These are phyloP conservation scores for Panus rudis DNA, from an alignment of 768 basidiomycete genomes.

Conservation along the genomic window DNA sequence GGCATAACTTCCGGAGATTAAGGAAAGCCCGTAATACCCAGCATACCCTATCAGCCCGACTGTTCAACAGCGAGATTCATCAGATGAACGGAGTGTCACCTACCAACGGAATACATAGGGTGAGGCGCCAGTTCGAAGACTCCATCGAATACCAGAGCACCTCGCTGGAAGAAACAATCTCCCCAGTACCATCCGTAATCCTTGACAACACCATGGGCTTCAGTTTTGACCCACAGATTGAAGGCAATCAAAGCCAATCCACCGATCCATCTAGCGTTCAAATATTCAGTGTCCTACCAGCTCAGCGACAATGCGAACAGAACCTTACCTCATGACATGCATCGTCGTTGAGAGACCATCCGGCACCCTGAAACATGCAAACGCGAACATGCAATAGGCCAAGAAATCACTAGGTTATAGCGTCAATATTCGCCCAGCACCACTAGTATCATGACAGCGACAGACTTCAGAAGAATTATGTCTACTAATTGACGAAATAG, in stretches of 20 bases:
- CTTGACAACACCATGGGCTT: slow-evolving; percentile 95
- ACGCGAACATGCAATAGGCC: slow-evolving; percentile 92
- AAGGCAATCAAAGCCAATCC: slow-evolving; percentile 83
- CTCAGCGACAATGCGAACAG: neutral
- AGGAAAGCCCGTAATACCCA: slow-evolving; percentile 94
- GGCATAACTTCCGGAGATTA: slow-evolving; percentile 82
- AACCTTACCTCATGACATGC: slow-evolving; percentile 66
- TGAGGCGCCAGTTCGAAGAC: slow-evolving; percentile 93
- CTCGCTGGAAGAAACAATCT: slow-evolving; percentile 88
- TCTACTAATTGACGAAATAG: slow-evolving; percentile 95
- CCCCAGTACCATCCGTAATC: slow-evolving; percentile 99
- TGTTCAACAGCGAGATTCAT: neutral
- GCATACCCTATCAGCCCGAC: slow-evolving; percentile 61
- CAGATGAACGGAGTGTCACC: slow-evolving; percentile 9
- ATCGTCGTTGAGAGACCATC: slow-evolving; percentile 62
- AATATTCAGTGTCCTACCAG: slow-evolving; percentile 2
- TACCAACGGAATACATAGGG: slow-evolving; percentile 92
- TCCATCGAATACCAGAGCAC: slow-evolving; percentile 91
- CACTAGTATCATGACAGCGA: slow-evolving; percentile 10
- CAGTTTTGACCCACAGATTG: slow-evolving; percentile 98
- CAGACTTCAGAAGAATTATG: slow-evolving; percentile 90
- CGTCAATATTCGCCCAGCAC: neutral
- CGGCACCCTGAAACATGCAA: slow-evolving; percentile 87
- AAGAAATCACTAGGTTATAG: slow-evolving; percentile 69
- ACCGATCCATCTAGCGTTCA: slow-evolving; percentile 65